These are phyloP conservation scores for Podila minutissima DNA, from an alignment of 192 early-diverging fungal genomes.

Conservation along the genomic window DNA sequence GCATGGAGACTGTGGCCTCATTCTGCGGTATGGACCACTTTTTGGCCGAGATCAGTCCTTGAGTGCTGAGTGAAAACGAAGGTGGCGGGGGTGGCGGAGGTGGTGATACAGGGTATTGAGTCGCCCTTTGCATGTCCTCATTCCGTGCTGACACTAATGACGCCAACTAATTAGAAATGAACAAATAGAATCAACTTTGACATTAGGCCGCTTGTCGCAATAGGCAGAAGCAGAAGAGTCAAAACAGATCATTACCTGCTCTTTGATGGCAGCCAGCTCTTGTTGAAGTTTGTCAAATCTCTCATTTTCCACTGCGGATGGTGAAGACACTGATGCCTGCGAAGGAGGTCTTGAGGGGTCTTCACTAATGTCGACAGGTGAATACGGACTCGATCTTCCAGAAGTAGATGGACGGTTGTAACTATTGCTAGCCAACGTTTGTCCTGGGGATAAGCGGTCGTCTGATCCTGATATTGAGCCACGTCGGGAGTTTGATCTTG, in stretches of 20 bases:
- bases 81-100: slow-evolving; percentile 20
- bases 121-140: slow-evolving; percentile 2
- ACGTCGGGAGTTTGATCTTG: background rate
- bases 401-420: slow-evolving; percentile 13
- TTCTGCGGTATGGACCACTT: slow-evolving; percentile 21
- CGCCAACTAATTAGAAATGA: slow-evolving; percentile 6
- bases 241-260: slow-evolving; percentile 14
- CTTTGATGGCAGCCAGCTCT: slow-evolving; percentile 29
- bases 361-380: background rate
- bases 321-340: background rate
- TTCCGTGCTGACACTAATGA: slow-evolving; percentile 33
- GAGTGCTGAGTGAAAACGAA: background rate
- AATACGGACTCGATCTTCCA: slow-evolving; percentile 4
- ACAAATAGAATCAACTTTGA: background rate
- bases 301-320: slow-evolving; percentile 14
- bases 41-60: slow-evolving; percentile 6
- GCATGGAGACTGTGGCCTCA: slow-evolving; percentile 28
- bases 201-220: too few relatives aligned
- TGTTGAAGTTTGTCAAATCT: slow-evolving; percentile 25
- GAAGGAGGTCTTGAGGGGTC: background rate
- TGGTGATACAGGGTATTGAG: background rate
- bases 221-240: background rate
- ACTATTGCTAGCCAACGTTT: background rate
- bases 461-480: background rate
- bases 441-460: background rate